Evolutionary conservation across 345 rosid genomes (phyloP).

Genomic region (Eucalyptus pauciflora): DNA sequence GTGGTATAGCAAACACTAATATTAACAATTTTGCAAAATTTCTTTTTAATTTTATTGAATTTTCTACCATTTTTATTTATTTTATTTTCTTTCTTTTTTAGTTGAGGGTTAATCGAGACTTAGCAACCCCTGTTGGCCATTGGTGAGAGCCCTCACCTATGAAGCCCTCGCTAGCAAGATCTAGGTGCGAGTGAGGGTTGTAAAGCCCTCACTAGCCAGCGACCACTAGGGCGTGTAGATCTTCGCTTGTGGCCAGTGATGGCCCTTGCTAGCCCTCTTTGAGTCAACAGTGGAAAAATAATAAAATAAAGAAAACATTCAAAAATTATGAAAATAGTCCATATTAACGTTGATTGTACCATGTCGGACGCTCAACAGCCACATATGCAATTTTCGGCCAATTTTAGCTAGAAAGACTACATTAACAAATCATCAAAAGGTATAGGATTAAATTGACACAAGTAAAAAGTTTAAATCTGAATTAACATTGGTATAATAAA

Average conservation of each 20-base stretch:
- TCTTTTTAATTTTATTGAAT: background rate
- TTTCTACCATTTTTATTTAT: background rate
- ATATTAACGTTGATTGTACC: rapidly evolving
- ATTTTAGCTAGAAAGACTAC: background rate
- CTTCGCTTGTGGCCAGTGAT: background rate
- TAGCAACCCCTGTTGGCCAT: background rate
- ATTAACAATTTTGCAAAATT: background rate
- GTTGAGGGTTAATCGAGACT: background rate
- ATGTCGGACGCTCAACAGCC: background rate
- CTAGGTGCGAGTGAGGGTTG: background rate
- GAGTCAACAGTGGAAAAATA: background rate
- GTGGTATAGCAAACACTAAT: background rate
- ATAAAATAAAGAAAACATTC: background rate
- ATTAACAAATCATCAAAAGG: background rate
- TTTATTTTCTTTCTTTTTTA: background rate
- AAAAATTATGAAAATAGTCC: background rate
- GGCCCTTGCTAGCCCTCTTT: background rate
- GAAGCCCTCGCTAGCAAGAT: background rate
- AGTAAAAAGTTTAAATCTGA: background rate
- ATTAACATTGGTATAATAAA: background rate
- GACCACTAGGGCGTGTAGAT: background rate
- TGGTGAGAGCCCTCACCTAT: background rate
- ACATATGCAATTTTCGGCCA: background rate
- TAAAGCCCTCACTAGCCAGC: background rate
- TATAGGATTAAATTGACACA: background rate